A percentile compares a stretch with the other conserved stretches of the same genome.
Evolutionary conservation across 352 stramenopile species (phyloP).

Genomic region (Globisporangium paroecandrum): DNA sequence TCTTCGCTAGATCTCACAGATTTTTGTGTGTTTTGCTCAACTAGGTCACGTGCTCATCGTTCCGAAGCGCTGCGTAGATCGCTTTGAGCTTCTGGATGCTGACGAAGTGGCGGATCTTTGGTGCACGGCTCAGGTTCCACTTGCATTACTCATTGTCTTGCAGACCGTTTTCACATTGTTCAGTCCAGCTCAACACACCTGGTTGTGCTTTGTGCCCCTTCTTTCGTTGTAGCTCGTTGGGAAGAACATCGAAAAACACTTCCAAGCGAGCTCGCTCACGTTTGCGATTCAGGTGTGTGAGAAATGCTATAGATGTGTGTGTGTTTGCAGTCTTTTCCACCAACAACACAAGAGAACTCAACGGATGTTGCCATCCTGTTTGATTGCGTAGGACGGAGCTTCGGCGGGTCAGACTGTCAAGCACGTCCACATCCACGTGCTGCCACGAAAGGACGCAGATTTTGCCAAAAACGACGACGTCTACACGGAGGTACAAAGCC

Average conservation of each 20-base stretch:
- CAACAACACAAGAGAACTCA: background rate
- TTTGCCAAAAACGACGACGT: constrained; percentile 91
- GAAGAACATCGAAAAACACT: constrained; percentile 66
- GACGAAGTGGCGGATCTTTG: constrained; percentile 91
- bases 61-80: constrained; percentile 67
- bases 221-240: constrained; percentile 52
- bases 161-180: background rate
- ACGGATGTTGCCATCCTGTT: background rate
- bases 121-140: constrained; percentile 66
- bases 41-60: constrained; percentile 89
- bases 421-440: constrained; percentile 94
- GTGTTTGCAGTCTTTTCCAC: background rate
- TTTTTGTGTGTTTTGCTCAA: background rate
- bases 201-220: background rate
- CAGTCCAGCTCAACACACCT: background rate
- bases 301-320: background rate
- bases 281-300: constrained; percentile 83
- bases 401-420: constrained; percentile 89
- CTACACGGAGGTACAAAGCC: constrained; percentile 75
- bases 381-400: constrained; percentile 61
- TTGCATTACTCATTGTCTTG: background rate
- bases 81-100: constrained; percentile 69
- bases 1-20: background rate
- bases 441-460: constrained; percentile 75
- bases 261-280: constrained; percentile 79